phyloP scores from a whole-genome alignment of 768 basidiomycete genomes.

The Gyrodon lividus region DNA sequence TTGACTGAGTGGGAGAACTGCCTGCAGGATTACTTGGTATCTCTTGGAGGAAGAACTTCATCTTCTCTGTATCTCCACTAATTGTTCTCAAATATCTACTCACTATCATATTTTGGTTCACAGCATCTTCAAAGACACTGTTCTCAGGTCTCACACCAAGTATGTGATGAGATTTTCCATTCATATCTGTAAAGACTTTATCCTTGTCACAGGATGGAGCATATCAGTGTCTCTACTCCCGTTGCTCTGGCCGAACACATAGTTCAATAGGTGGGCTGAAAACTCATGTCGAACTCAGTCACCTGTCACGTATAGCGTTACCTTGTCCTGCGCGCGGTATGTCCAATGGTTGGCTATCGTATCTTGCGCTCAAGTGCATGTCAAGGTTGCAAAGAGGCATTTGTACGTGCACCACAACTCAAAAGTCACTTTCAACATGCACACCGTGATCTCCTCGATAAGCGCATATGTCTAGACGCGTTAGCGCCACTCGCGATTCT shows the following conservation, averaged over 20 bases:
- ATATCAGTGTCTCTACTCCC: conserved; percentile 24
- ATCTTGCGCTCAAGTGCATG: conserved; percentile 4
- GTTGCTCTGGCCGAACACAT: conserved; percentile 30
- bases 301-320: conserved; percentile 29
- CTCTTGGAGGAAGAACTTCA: conserved; percentile 11
- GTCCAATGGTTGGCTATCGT: too few species aligned
- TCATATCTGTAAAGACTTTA: background rate
- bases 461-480: conserved; percentile 8
- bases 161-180: background rate
- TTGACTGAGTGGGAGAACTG: conserved; percentile 7
- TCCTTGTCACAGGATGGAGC: conserved; percentile 21
- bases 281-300: conserved; percentile 30
- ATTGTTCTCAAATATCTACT: conserved; percentile 6
- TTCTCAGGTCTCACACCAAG: conserved; percentile 14
- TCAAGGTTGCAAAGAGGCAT: conserved; percentile 25
- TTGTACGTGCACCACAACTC: conserved; percentile 26
- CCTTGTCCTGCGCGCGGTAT: conserved; percentile 26
- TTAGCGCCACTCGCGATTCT: conserved; percentile 21
- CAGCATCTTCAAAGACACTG: conserved; percentile 31
- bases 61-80: background rate
- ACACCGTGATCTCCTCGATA: conserved; percentile 21
- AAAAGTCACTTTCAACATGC: conserved; percentile 21
- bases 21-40: conserved; percentile 23
- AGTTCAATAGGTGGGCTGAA: conserved; percentile 17
- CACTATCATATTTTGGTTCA: conserved; percentile 1